Evolutionary conservation across 2,329 filamentous ascomycete genomes (phyloP).

Genomic region (Penicillium sp.): DNA sequence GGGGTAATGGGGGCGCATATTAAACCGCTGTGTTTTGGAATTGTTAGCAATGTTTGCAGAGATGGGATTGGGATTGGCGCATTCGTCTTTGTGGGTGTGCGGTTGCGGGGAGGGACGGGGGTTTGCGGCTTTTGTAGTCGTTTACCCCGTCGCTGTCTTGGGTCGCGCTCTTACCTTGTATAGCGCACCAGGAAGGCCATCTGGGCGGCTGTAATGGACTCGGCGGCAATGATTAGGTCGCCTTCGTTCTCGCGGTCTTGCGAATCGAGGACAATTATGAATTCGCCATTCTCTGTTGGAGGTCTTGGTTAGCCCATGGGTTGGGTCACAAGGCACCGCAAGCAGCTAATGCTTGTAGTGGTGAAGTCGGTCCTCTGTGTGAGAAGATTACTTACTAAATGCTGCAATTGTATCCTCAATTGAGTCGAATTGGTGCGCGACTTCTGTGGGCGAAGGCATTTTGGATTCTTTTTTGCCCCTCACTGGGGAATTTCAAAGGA

Average conservation of each 20-base stretch:
- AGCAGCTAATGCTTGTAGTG: background rate
- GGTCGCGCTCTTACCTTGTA: constrained; percentile 46
- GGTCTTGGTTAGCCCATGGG: constrained; percentile 14
- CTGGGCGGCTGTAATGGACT: constrained; percentile 73
- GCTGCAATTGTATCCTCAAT: constrained; percentile 37
- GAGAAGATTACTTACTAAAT: constrained; percentile 30
- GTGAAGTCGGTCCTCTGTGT: background rate
- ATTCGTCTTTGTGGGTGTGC: background rate
- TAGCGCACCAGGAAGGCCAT: constrained; percentile 95
- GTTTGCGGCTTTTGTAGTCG: background rate
- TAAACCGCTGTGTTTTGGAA: constrained; percentile 52
- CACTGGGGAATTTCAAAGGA: constrained; percentile 15
- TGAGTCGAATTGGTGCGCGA: constrained; percentile 32
- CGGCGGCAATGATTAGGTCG: constrained; percentile 88
- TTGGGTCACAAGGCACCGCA: background rate
- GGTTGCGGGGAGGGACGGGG: background rate
- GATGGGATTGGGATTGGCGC: background rate
- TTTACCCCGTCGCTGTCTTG: background rate
- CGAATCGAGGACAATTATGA: constrained; percentile 91
- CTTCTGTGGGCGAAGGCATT: constrained; percentile 32
- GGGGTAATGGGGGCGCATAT: constrained; percentile 79
- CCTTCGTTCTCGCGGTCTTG: constrained; percentile 93
- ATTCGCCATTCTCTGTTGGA: constrained; percentile 63
- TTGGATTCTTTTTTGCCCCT: constrained; percentile 19
- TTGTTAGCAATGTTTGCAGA: background rate